Conservation (phyloP, 257 asterid genomes). For the Fraxinus pennsylvanica region DNA sequence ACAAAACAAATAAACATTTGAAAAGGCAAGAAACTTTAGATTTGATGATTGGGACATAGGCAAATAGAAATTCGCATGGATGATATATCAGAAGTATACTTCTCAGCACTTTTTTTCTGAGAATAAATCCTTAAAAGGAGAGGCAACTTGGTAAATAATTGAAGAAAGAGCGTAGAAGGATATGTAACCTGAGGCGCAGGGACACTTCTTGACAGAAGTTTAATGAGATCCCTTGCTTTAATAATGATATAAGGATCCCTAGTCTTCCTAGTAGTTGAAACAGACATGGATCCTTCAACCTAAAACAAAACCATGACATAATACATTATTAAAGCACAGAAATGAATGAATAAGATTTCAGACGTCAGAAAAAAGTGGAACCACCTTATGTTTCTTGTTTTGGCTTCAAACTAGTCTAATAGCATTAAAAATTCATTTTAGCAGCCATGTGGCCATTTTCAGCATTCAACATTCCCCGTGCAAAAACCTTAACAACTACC, state of each 20-base stretch:
- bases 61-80: background rate
- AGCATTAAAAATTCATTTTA: background rate
- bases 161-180: background rate
- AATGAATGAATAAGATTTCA: background rate
- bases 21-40: background rate
- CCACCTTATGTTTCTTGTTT: background rate
- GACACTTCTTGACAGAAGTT: slow-evolving; percentile 91
- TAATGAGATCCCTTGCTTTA: slow-evolving; percentile 90
- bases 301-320: slow-evolving; percentile 26
- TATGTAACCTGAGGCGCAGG: slow-evolving; percentile 84
- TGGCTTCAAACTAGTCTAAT: background rate
- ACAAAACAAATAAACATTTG: background rate
- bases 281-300: slow-evolving; percentile 96
- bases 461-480: background rate
- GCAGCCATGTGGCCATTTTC: background rate
- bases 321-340: background rate
- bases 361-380: background rate
- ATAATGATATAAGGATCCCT: slow-evolving; percentile 80
- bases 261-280: slow-evolving; percentile 81
- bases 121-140: background rate
- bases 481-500: background rate
- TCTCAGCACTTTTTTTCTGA: background rate
- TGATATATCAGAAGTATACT: background rate
- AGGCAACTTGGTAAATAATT: background rate
- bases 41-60: background rate